Base-by-base conservation (phyloP, 768 basidiomycete genomes). In the Dentipellis fragilis region DNA sequence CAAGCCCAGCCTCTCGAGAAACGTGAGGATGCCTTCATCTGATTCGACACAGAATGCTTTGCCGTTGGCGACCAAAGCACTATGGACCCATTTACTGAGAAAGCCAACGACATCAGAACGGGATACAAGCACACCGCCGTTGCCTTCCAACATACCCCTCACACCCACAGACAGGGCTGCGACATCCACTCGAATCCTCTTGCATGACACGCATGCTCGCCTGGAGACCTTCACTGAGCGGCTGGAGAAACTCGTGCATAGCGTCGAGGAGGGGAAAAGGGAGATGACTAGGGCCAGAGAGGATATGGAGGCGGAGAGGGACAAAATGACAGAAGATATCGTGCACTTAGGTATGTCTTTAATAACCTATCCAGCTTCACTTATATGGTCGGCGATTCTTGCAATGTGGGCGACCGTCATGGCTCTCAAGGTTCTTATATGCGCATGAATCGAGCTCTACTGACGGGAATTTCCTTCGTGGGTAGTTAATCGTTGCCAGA, bases 181-280 rank as follows among this genome's bases (percentile, higher is more conserved):
- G 11, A 84, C 85, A 3, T 85, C 87, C 6, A 83, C 83, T 70
- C 79, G 86, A 40, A 76, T 88, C 60, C 74, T 89, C 11, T 69
- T 89, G 19, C 80, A 88, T 59, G 87, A 89, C 64, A 87, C 85
- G 0, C 85, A 87, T 55, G 78, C 77, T 19, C 80, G 83, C 58
- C 74, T 89, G 37, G 85, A 89, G 67, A 78, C 72, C 61, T 88
- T 89, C 57, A 79, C 83, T 0, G 69, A 70, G 7, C 75, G 76
- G 34, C 77, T 83, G 12, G 80, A 79, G 45, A 68, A 68, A n/a
- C 72, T 88, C 21, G 67, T 79, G 1, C 66, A 67, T 10, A 73
- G 70, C 35, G 72, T 85, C 11, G 78, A 80, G 12, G 73, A 78
- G 35, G 72, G 81, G 22, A 76, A 74, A 59, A 66, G 69, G 6